phyloP scores from a whole-genome alignment of 1,284 basidiomycete species.

The Tremellales sp. region DNA sequence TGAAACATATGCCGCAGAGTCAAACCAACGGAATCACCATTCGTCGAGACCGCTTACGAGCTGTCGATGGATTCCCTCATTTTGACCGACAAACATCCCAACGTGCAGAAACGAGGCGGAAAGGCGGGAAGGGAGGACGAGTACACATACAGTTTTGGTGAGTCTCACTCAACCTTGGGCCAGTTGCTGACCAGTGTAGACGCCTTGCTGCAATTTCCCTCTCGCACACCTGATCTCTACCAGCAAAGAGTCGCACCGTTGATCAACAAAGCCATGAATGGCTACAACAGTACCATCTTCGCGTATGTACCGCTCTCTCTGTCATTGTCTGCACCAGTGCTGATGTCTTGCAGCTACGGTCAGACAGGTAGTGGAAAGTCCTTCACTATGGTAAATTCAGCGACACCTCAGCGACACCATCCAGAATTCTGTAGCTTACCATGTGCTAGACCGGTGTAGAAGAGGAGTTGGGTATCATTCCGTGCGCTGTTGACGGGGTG shows the following conservation, averaged over 20 bases:
- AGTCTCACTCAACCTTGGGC: constrained; percentile 5
- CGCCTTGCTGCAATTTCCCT: constrained; percentile 43
- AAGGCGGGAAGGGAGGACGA: constrained; percentile 45
- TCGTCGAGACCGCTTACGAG: constrained; percentile 37
- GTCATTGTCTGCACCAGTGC: not conserved
- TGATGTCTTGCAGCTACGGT: constrained; percentile 35
- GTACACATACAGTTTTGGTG: constrained; percentile 46
- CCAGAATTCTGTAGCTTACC: not conserved
- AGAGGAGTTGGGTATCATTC: constrained; percentile 55
- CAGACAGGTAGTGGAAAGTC: constrained; percentile 53
- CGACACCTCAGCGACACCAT: not conserved
- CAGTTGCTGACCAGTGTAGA: not conserved
- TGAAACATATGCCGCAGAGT: constrained; percentile 32
- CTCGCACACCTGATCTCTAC: constrained; percentile 49
- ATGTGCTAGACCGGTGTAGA: constrained; percentile 46
- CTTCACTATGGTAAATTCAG: constrained; percentile 44
- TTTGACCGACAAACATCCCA: constrained; percentile 43
- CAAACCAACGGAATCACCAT: constrained; percentile 39
- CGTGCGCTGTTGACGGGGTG: constrained; percentile 55
- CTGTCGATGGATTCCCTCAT: constrained; percentile 32
- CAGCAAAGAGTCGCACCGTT: constrained; percentile 51
- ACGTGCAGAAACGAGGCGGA: constrained; percentile 44
- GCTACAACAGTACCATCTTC: constrained; percentile 57
- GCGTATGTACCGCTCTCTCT: constrained; percentile 23
- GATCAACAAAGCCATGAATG: constrained; percentile 54